Base-by-base conservation (phyloP, 768 basidiomycete genomes). In the Gloeostereum incarnatum region DNA sequence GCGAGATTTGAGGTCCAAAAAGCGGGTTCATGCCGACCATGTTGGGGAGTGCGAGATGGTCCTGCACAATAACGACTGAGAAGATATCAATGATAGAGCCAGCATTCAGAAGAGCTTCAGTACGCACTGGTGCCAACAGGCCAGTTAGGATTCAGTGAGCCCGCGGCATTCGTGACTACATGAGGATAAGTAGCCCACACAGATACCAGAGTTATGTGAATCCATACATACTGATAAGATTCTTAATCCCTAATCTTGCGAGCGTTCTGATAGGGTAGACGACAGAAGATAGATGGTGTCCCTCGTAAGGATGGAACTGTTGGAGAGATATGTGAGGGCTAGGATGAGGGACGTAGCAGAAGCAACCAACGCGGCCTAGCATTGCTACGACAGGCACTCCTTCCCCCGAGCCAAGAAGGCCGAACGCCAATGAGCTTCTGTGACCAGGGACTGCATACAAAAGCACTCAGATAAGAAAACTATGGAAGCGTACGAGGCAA, bases 361-460 rank as follows among this genome's bases (percentile, higher is more conserved):
- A 20, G 5, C 8, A 7, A 19, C 75, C 38, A 49, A 87, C 86
- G 53, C 91, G 67, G 42, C 90, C 90, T 21, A 93, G 77, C 84
- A 91, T 91, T 7, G 81, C 86, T 3, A 93, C 86, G 8, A 86
- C 89, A 0, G 91, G 84, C 0, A 83, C 69, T n/a, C 73, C 72
- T 36, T 68, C 60, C 4, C 65, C 69, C 21, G 56, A 51, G 1
- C 87, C 84, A 49, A 92, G 65, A 18, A 77, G 56, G 5, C 90
- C 90, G 57, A 93, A 92, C 0, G 87, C 86, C 16, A 93, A 64
- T 6, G 71, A 60, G 42, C 85, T 88, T 57, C 75, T 74, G 49
- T 93, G 91, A 19, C 91, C 90, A n/a, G 58, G 60, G 17, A 92
- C 90, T 88, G 46, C n/a, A n/a, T n/a, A n/a, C n/a, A n/a, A n/a